Evolutionary conservation across 129 eudicot genomes (phyloP).

Genomic region (Helichrysum umbraculigerum): DNA sequence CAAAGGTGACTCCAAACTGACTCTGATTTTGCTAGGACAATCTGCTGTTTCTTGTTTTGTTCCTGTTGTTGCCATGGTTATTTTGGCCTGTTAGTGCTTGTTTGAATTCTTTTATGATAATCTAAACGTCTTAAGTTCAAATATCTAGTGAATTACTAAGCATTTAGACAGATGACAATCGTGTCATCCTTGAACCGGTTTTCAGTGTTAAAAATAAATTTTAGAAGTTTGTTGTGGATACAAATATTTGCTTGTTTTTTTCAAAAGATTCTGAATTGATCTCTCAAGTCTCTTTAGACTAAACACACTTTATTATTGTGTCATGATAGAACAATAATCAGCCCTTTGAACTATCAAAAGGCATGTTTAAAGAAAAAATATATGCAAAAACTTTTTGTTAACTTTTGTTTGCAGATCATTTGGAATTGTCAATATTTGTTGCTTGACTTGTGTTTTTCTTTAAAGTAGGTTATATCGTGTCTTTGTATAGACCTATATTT

Average conservation of each 20-base stretch:
- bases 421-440: slow-evolving; percentile 8
- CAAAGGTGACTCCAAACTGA: slow-evolving; percentile 14
- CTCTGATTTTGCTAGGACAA: slow-evolving; percentile 25
- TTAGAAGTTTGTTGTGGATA: slow-evolving; percentile 1
- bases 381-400: too few relatives aligned
- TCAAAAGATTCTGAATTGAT: slow-evolving; percentile 18
- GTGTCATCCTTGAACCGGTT: too few relatives aligned
- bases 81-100: slow-evolving; percentile 23
- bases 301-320: background rate
- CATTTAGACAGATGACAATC: background rate
- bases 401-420: slow-evolving; percentile 15
- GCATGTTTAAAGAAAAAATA: background rate
- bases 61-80: slow-evolving; percentile 26
- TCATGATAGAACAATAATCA: background rate
- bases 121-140: too few relatives aligned
- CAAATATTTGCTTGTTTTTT: slow-evolving; percentile 3
- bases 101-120: background rate
- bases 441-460: slow-evolving; percentile 16
- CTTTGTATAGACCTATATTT: slow-evolving; percentile 9
- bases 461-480: slow-evolving; percentile 17
- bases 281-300: background rate
- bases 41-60: slow-evolving; percentile 23
- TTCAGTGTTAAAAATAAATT: too few relatives aligned
- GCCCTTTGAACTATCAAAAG: background rate
- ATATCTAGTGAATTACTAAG: too few relatives aligned